Conservation (phyloP, 805 yeast genomes). For the Candida ortonii region DNA sequence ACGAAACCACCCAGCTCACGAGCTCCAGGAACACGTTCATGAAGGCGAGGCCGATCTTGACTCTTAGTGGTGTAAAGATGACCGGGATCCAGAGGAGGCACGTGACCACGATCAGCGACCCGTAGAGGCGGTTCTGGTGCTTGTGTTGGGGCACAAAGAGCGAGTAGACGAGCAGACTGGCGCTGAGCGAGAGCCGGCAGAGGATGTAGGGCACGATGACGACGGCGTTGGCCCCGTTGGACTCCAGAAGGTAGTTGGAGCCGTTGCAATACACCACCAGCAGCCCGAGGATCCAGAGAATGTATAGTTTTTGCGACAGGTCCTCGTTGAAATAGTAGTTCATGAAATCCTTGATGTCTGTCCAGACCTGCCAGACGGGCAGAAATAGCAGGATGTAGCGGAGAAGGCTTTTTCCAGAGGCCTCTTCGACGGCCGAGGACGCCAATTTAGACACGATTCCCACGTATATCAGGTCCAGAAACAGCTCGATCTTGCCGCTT, state of each 20-base stretch:
- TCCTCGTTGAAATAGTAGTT: conserved; percentile 64
- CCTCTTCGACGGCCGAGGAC: conserved; percentile 47
- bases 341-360: conserved; percentile 61
- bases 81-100: conserved; percentile 50
- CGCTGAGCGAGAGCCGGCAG: conserved; percentile 41
- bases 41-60: conserved; percentile 44
- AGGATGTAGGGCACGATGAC: conserved; percentile 48
- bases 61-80: conserved; percentile 45
- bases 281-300: conserved; percentile 51
- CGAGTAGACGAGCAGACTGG: conserved; percentile 39
- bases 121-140: conserved; percentile 45
- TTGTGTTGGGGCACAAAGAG: conserved; percentile 47
- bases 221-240: conserved; percentile 38
- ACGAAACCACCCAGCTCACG: conserved; percentile 33
- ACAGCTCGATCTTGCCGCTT: conserved; percentile 52
- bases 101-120: conserved; percentile 32
- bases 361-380: conserved; percentile 65
- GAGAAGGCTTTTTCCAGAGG: conserved; percentile 45
- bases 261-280: conserved; percentile 52
- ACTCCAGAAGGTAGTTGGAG: conserved; percentile 35
- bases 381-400: conserved; percentile 49
- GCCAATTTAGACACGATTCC: conserved; percentile 63
- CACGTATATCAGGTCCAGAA: conserved; percentile 61
- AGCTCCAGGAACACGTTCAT: conserved; percentile 43
- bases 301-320: conserved; percentile 48